Base-by-base conservation (phyloP, 2,329 filamentous ascomycete genomes). In the Cytospora leucostoma region DNA sequence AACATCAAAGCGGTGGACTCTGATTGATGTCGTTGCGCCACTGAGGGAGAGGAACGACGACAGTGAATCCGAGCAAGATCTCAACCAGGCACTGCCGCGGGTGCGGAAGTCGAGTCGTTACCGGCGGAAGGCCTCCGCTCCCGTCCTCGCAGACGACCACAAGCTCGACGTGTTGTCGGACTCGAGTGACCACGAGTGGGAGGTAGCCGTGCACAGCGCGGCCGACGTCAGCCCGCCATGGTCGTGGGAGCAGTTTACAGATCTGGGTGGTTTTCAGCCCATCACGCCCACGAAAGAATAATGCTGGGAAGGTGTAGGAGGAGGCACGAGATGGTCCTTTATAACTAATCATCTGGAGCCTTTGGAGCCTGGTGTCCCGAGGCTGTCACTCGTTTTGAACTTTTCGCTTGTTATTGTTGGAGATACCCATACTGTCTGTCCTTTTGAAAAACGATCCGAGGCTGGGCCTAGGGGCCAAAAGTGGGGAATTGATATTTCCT, bases 241-340 rank as follows among this genome's bases (percentile, higher is more conserved):
- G 35, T 58, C 51, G 10, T 66, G 65, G 65, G 65, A 66, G 11
- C 65, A 66, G 21, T 66, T 59, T 47, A 33, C 65, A 3, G 65
- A 66, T 19, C 17, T 66, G n/a, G 65, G 65, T 17, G 65, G 65
- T 19, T 40, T 66, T 17, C 59, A 65, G 38, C 55, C 63, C 33
- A 47, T 61, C 15, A 55, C 59, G 5, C 21, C 32, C 32, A 32
- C 50, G n/a, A 21, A 13, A 33, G 55, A 32, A 53, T 55, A 54
- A 11, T 55, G n/a, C 40, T 8, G 12, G 44, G 51, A 33, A 8
- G 51, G 27, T 27, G 11, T 54, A 19, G 21, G 17, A 15, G 10
- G 10, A 40, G 15, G 21, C 15, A 1, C 37, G 15, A 32, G 11
- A 27, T 17, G 37, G 13, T 21, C 35, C n/a, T 32, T 49, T 47